Conservation (phyloP, 257 asterid species). For the Penstemon barbatus region DNA sequence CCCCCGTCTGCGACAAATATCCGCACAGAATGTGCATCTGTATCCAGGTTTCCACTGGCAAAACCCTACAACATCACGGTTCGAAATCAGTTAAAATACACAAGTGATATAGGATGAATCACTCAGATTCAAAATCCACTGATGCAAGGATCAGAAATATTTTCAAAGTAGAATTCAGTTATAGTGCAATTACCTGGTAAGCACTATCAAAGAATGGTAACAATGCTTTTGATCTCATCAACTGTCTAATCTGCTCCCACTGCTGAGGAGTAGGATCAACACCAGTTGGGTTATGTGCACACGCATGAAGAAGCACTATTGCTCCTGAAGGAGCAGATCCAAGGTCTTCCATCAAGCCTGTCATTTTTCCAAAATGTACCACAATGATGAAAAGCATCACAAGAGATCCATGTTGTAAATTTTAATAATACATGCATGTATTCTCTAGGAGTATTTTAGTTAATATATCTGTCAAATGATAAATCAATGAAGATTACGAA, state of each 20-base stretch:
- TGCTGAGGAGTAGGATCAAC: conserved; percentile 94
- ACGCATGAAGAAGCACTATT: conserved; percentile 92
- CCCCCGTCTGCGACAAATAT: conserved; percentile 93
- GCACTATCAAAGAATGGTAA: conserved; percentile 99
- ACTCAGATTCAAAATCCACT: conserved; percentile 18
- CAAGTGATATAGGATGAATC: background rate
- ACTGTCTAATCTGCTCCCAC: conserved; percentile 88
- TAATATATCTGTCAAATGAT: background rate
- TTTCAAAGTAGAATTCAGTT: conserved; percentile 4
- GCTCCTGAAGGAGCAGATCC: conserved; percentile 94
- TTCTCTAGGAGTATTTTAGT: conserved; percentile 2
- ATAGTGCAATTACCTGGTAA: conserved; percentile 66
- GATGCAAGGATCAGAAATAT: conserved; percentile 13
- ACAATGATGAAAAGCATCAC: background rate
- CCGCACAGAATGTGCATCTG: conserved; percentile 86
- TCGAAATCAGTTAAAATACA: conserved; percentile 19
- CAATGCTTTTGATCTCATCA: conserved; percentile 78
- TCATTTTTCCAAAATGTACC: conserved; percentile 25
- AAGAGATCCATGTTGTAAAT: background rate
- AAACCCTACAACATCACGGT: conserved; percentile 62
- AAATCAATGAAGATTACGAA: background rate
- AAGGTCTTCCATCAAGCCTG: conserved; percentile 96
- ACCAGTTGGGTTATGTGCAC: conserved; percentile 99
- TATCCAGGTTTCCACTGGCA: conserved; percentile 93
- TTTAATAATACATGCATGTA: background rate